phyloP scores from a whole-genome alignment of 441 rosid species.

The Theobroma grandiflorum region DNA sequence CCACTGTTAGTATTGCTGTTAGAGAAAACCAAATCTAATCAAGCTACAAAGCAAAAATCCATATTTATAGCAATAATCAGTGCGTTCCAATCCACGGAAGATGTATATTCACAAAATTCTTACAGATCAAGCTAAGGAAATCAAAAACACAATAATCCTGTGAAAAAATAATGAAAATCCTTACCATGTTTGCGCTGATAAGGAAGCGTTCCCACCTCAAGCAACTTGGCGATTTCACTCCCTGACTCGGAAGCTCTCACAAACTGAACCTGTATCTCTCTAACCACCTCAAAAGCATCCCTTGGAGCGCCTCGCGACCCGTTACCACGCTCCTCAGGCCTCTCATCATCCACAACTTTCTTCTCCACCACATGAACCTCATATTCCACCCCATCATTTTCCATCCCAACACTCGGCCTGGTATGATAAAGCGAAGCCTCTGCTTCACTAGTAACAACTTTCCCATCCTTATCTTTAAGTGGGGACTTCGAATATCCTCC shows the following conservation, averaged over 20 bases:
- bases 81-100: neutral
- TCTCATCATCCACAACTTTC: conserved; percentile 63
- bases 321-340: conserved; percentile 50
- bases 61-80: neutral
- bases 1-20: conserved; percentile 11
- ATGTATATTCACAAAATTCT: conserved; percentile 7
- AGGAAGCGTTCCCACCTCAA: conserved; percentile 85
- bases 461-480: conserved; percentile 36
- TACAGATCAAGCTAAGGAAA: conserved; percentile 27
- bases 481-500: conserved; percentile 32
- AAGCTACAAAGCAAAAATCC: neutral
- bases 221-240: conserved; percentile 77
- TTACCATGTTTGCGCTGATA: conserved; percentile 81
- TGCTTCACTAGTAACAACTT: conserved; percentile 42
- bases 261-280: conserved; percentile 74
- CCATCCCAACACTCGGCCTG: conserved; percentile 58
- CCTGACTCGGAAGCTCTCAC: conserved; percentile 86
- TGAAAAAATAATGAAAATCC: conserved; percentile 12
- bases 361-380: conserved; percentile 74
- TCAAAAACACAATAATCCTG: neutral
- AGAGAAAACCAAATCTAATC: conserved; percentile 13
- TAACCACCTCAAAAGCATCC: conserved; percentile 62
- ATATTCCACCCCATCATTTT: conserved; percentile 46
- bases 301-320: conserved; percentile 49
- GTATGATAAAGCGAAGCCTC: conserved; percentile 64